phyloP scores from a whole-genome alignment of 768 basidiomycete species.

The Trametes gibbosa region DNA sequence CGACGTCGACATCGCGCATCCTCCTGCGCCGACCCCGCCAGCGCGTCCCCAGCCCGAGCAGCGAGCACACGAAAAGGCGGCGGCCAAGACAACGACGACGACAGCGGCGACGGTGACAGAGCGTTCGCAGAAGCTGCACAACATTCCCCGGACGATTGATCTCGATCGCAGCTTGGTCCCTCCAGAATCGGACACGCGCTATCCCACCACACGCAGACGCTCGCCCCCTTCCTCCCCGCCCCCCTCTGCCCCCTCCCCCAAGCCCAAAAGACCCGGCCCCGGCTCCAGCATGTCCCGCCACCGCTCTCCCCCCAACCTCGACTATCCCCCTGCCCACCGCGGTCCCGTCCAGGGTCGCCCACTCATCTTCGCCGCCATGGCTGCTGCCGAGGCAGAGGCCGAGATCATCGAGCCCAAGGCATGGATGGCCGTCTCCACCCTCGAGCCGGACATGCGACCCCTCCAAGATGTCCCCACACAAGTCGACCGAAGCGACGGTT shows the following conservation, averaged over 20 bases:
- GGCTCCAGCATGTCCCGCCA: background rate
- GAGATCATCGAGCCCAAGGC: constrained; percentile 15
- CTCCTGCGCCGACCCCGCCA: background rate
- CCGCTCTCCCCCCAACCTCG: background rate
- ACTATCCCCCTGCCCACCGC: constrained; percentile 4
- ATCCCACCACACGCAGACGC: constrained; percentile 15
- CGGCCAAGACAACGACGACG: background rate
- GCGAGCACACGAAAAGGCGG: background rate
- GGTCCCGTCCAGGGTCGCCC: constrained; percentile 44
- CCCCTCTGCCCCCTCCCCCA: background rate
- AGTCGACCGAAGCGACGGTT: constrained; percentile 9
- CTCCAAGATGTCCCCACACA: background rate
- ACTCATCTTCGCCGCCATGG: constrained; percentile 60
- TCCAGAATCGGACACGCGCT: constrained; percentile 16
- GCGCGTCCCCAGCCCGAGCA: background rate
- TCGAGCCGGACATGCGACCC: background rate
- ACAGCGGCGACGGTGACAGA: background rate
- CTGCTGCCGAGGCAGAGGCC: constrained; percentile 14
- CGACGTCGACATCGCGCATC: background rate
- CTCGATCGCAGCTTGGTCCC: constrained; percentile 17
- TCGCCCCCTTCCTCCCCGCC: constrained; percentile 4
- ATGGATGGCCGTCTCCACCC: constrained; percentile 18
- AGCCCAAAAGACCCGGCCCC: background rate
- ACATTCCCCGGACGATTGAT: constrained; percentile 7
- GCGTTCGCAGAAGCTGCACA: background rate